Evolutionary conservation across 768 basidiomycete genomes (phyloP).

Genomic region (Tephrocybe sp.): DNA sequence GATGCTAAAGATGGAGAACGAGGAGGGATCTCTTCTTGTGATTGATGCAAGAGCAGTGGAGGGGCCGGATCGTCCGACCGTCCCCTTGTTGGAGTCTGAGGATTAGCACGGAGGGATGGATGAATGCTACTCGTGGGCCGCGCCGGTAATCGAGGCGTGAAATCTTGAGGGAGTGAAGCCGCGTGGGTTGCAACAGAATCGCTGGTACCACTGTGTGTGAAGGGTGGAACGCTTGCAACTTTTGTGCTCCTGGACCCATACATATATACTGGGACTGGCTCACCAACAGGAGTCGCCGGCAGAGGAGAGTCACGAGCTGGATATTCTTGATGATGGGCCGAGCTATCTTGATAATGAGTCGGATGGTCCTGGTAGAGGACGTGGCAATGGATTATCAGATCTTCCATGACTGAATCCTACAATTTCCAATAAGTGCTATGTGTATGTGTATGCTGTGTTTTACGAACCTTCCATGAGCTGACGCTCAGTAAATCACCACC

Average conservation of each 20-base stretch:
- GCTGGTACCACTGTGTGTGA: constrained; percentile 14
- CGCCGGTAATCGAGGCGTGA: constrained; percentile 65
- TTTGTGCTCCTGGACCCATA: constrained; percentile 76
- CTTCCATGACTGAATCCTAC: constrained; percentile 70
- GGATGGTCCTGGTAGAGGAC: constrained; percentile 64
- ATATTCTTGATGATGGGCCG: constrained; percentile 67
- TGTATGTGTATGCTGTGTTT: background rate
- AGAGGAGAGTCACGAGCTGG: constrained; percentile 56
- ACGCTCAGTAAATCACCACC: constrained; percentile 73
- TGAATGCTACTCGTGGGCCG: constrained; percentile 76
- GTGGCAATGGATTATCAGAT: constrained; percentile 69
- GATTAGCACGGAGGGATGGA: constrained; percentile 61
- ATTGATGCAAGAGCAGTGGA: constrained; percentile 21
- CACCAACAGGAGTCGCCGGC: constrained; percentile 68
- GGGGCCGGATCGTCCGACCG: constrained; percentile 21
- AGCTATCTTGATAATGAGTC: too few species aligned
- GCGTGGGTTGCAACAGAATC: constrained; percentile 10
- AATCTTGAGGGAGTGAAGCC: constrained; percentile 53
- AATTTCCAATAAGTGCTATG: background rate
- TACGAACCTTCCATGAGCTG: constrained; percentile 67
- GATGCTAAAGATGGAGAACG: constrained; percentile 28
- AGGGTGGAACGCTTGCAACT: constrained; percentile 48
- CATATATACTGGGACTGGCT: constrained; percentile 50
- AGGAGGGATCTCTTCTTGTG: constrained; percentile 27
- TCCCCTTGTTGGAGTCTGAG: constrained; percentile 46